Evolutionary conservation across 164 flowering plant genomes (phyloP), one percentile per base, ranked within the genome.

Genomic region (Warburgia ugandensis): DNA sequence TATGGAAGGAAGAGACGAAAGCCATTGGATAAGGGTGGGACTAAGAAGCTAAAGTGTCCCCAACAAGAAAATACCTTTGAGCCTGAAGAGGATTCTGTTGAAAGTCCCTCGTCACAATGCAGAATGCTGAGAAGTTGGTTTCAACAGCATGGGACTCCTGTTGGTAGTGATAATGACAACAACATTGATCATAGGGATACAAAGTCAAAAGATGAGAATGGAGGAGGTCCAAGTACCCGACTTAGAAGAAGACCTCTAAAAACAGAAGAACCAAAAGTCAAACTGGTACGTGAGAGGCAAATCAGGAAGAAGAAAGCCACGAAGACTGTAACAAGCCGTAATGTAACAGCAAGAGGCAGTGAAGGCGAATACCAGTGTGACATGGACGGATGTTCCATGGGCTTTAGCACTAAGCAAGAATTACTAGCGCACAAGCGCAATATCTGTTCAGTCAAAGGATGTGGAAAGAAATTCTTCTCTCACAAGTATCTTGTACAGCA

Each of bases 401-500:
- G 87, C 50, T 86, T 89, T 51, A 59, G 71, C 48, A 55, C 86
- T 3, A 84, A 81, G 64, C 87, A 82, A 45, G 97, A 89, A 58
- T 80, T 94, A 12, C 29, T 49, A 19, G 14, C 75, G 71, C 99
- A 94, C 55, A 86, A 84, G 55, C 65, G 72, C 45, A 94, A 94
- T 54, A 62, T 82, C 2, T 94, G 99, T 63, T 81, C 96, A 0
- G 83, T 88, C 7, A 80, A 86, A 62, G 97, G 88, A 10, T 94
- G 99, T 56, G 94, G 86, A 21, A 94, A 94, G 77, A 89, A 79
- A 55, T 84, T 94, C 67, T 84, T 94, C 80, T 94, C 99, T 0
- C 99, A 94, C 73, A 94, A 94, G 62, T 94, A 94, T 58, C 64
- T 94, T 58, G 78, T 89, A 62, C 99, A 94, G 73, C 99, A 94